These are phyloP conservation scores for Bolboschoenoplectus hybrid DNA, from an alignment of 202 grass and related monocot genomes.

Conservation along the genomic window DNA sequence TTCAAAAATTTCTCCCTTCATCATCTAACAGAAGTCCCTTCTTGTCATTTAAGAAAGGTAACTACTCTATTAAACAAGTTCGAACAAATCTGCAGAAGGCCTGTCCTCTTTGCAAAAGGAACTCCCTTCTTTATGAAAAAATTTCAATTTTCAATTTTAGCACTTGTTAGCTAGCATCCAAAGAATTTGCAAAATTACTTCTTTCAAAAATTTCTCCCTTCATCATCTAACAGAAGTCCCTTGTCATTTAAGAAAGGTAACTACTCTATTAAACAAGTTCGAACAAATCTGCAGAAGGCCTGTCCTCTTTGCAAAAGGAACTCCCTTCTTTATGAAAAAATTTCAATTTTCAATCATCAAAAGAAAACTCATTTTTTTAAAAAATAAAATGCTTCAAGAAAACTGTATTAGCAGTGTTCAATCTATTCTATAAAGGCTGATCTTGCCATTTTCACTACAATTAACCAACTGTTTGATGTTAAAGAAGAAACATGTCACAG, in stretches of 20 bases:
- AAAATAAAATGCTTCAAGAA: not conserved
- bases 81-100: not conserved
- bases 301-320: not conserved
- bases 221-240: not conserved
- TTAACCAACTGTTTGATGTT: not conserved
- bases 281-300: not conserved
- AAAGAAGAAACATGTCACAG: conserved; percentile 14
- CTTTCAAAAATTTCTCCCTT: not conserved
- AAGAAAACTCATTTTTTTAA: not conserved
- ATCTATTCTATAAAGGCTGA: not conserved
- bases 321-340: not conserved
- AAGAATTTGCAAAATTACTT: conserved; percentile 18
- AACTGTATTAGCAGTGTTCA: not conserved
- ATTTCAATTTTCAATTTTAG: conserved; percentile 33
- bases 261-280: not conserved
- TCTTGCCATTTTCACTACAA: not conserved
- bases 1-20: not conserved
- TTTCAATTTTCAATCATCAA: not conserved
- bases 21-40: not conserved
- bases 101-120: not conserved
- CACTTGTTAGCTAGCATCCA: conserved; percentile 10
- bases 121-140: not conserved
- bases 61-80: not conserved
- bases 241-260: not conserved
- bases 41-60: not conserved